A percentile compares a stretch with the other conserved stretches of the same genome.
phyloP scores from a whole-genome alignment of 202 grass and related monocot genomes.

The Carex sylvatica region DNA sequence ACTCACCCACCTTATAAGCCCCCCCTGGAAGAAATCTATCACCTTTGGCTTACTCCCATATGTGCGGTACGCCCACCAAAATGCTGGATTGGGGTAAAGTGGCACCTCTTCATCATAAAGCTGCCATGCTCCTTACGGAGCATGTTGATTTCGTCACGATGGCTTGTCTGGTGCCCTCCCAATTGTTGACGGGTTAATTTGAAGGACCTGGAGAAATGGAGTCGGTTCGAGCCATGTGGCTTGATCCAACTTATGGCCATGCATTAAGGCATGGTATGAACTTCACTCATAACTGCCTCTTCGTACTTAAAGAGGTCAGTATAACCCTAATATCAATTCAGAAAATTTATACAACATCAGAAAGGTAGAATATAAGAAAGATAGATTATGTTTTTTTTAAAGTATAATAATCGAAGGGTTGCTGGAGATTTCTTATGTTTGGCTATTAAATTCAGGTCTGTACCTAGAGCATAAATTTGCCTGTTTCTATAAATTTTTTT shows the following conservation, averaged over 20 bases:
- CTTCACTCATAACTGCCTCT: background rate
- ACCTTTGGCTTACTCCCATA: background rate
- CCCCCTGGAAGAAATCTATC: slow-evolving; percentile 2
- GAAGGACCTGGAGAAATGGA: background rate
- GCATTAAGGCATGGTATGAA: background rate
- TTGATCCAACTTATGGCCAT: background rate
- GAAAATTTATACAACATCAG: background rate
- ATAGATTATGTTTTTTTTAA: no score
- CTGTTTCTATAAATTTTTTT: no score
- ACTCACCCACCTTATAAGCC: background rate
- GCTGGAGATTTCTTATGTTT: background rate
- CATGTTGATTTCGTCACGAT: background rate
- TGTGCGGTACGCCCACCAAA: background rate
- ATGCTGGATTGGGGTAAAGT: background rate
- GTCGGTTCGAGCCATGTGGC: no score
- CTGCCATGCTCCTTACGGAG: background rate
- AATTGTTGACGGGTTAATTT: background rate
- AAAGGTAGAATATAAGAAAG: background rate
- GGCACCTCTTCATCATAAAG: background rate
- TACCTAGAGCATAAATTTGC: background rate
- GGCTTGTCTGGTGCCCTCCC: background rate
- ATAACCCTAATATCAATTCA: background rate
- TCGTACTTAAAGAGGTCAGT: no score
- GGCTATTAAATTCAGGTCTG: background rate
- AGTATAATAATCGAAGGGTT: background rate